Evolutionary conservation across 345 rosid genomes (phyloP), one percentile per base, ranked within the genome.

Genomic region (Sonneratia alba): DNA sequence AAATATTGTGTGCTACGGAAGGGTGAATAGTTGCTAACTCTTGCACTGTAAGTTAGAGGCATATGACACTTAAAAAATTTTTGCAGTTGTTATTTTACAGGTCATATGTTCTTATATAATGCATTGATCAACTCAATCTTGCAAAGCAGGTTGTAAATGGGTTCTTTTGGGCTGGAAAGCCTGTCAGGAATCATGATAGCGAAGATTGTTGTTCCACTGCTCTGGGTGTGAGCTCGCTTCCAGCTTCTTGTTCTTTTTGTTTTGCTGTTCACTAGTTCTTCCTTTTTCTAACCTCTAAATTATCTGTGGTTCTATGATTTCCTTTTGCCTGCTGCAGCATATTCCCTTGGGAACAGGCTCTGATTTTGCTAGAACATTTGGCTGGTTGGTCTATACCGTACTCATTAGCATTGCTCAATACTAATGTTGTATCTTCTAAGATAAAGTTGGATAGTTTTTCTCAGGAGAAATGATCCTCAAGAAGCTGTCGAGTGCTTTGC

Each of bases 311-410:
- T 55, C 42, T 80, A 73, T 70, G 74, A 48, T 38, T 68, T 22
- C 67, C 72, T 59, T 70, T 32, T 64, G 48, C 79, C 77, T 57
- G 76, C 24, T 75, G 73, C 89, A 92, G 99, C 87, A 90, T 68
- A 90, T 95, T 72, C 98, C 98, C 40, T 77, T 95, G 74, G 99
- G 99, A 51, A 95, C 99, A 55, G 99, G 96, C 34, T 92, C 99
- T 56, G 98, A 95, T 79, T 95, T 95, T 59, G 94, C 93, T 69
- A 83, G 99, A 79, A 88, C 97, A 69, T 89, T 89, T 84, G 94
- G 96, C 81, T 95, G 99, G 99, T 90, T 81, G 84, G 95, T 84
- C 80, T 40, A 38, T 75, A 21, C 66, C 81, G 72, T 40, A 74
- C 71, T 34, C 64, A 43, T 36, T 61, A 19, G 63, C 69, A 66